These are phyloP conservation scores for Circinella umbellata DNA, from an alignment of 371 early-diverging fungal genomes.

Conservation along the genomic window DNA sequence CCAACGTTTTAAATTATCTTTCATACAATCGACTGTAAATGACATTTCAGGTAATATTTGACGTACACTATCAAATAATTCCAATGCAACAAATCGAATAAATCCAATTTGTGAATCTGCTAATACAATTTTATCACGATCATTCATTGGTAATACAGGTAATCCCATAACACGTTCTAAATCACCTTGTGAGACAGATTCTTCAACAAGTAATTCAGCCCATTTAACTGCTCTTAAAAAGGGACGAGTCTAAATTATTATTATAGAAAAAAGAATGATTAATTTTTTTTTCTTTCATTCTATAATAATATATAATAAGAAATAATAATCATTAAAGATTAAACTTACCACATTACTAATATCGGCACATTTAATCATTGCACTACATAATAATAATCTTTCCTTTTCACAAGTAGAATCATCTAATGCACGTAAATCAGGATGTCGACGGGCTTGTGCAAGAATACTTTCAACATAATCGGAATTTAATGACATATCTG, in stretches of 20 bases:
- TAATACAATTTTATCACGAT: constrained; percentile 50
- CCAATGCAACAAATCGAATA: constrained; percentile 68
- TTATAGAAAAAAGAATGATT: no score
- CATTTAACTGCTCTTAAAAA: constrained; percentile 55
- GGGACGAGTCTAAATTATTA: constrained; percentile 44
- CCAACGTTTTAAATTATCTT: constrained; percentile 43
- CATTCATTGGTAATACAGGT: constrained; percentile 55
- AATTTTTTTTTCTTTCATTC: no score
- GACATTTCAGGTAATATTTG: constrained; percentile 33
- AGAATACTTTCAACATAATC: constrained; percentile 73
- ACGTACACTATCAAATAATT: constrained; percentile 61
- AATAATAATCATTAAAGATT: not conserved
- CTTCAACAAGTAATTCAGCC: constrained; percentile 61
- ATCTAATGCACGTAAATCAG: constrained; percentile 14
- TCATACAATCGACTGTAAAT: constrained; percentile 48
- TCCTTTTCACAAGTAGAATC: constrained; percentile 37
- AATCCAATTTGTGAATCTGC: constrained; percentile 70
- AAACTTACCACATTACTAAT: constrained; percentile 71
- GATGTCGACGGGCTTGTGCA: constrained; percentile 52
- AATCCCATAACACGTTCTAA: constrained; percentile 61
- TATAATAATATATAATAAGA: not conserved
- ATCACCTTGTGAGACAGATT: constrained; percentile 64
- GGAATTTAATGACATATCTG: constrained; percentile 82
- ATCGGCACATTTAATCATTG: constrained; percentile 82
- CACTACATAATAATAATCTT: constrained; percentile 61